These are phyloP conservation scores for Coemansia sp. DNA, from an alignment of 192 early-diverging fungal genomes.

Conservation along the genomic window DNA sequence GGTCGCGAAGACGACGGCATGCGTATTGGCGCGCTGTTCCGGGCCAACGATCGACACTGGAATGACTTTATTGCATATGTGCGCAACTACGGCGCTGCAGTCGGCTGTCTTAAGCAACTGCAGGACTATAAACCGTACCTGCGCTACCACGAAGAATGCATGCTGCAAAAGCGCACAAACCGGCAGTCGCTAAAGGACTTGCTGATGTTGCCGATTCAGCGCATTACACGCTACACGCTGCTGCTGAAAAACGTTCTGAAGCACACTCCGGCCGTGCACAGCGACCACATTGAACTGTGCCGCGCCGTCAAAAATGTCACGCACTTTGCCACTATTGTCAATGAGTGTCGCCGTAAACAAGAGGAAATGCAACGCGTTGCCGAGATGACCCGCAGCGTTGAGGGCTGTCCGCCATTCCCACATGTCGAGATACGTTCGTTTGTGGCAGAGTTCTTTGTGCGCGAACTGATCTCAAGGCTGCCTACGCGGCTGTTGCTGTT, in stretches of 20 bases:
- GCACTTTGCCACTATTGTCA: slow-evolving; percentile 49
- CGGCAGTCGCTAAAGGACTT: slow-evolving; percentile 53
- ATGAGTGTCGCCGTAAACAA: slow-evolving; percentile 53
- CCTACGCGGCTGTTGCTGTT: slow-evolving; percentile 47
- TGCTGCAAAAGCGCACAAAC: slow-evolving; percentile 52
- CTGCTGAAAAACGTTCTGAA: slow-evolving; percentile 51
- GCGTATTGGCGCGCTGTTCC: slow-evolving; percentile 48
- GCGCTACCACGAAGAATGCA: slow-evolving; percentile 52
- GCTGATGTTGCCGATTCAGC: slow-evolving; percentile 54
- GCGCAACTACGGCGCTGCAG: slow-evolving; percentile 50
- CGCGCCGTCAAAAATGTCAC: slow-evolving; percentile 53
- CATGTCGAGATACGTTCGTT: slow-evolving; percentile 34
- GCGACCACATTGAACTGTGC: slow-evolving; percentile 51
- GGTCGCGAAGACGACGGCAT: slow-evolving; percentile 39
- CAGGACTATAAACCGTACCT: slow-evolving; percentile 50
- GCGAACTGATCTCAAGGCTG: slow-evolving; percentile 50
- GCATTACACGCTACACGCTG: slow-evolving; percentile 53
- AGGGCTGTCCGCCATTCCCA: slow-evolving; percentile 35
- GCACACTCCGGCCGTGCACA: slow-evolving; percentile 49
- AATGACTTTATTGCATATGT: slow-evolving; percentile 49
- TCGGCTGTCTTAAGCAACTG: slow-evolving; percentile 48
- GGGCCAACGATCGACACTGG: slow-evolving; percentile 49
- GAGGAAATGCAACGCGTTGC: slow-evolving; percentile 43
- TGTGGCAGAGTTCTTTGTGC: slow-evolving; percentile 39
- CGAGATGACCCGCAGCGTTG: slow-evolving; percentile 37